phyloP scores from a whole-genome alignment of 2,329 filamentous ascomycete genomes.

The Pseudomassariella vexata region DNA sequence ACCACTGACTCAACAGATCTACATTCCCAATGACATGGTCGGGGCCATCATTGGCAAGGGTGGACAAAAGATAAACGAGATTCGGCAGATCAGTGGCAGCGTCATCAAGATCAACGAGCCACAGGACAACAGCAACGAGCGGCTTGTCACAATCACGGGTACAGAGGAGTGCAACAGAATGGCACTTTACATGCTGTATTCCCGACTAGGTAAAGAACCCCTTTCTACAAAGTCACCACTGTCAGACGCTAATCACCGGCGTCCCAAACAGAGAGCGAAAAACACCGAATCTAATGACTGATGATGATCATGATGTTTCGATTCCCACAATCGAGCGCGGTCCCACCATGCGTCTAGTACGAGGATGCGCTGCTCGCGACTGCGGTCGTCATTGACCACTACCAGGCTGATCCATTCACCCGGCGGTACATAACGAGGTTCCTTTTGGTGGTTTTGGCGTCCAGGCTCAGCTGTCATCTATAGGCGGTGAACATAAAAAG shows the following conservation, averaged over 20 bases:
- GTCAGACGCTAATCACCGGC: slow-evolving; percentile 12
- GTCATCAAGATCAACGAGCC: slow-evolving; percentile 99
- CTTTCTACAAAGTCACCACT: slow-evolving; percentile 17
- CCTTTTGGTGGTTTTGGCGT: too few relatives aligned
- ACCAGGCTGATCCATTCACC: too few relatives aligned
- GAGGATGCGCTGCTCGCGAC: too few relatives aligned
- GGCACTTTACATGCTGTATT: slow-evolving; percentile 99
- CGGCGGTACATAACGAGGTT: too few relatives aligned
- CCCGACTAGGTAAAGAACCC: slow-evolving; percentile 86
- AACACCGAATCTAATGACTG: slow-evolving; percentile 57
- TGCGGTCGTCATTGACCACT: too few relatives aligned
- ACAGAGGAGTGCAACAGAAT: slow-evolving; percentile 99
- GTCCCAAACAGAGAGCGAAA: slow-evolving; percentile 59
- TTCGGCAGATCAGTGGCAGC: slow-evolving; percentile 91
- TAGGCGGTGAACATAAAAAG: slow-evolving; percentile 1
- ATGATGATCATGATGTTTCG: slow-evolving; percentile 4
- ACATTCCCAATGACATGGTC: slow-evolving; percentile 99
- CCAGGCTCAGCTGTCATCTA: slow-evolving; percentile 3
- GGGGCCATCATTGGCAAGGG: slow-evolving; percentile 98
- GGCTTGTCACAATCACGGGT: slow-evolving; percentile 93
- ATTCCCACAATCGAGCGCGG: too few relatives aligned
- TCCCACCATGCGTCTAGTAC: too few relatives aligned
- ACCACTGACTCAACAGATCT: slow-evolving; percentile 95
- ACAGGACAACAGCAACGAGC: slow-evolving; percentile 97
- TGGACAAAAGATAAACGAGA: slow-evolving; percentile 98